Conservation (phyloP, 1,139 yeast genomes). For the Zhuliangozyma blackwelliae region DNA sequence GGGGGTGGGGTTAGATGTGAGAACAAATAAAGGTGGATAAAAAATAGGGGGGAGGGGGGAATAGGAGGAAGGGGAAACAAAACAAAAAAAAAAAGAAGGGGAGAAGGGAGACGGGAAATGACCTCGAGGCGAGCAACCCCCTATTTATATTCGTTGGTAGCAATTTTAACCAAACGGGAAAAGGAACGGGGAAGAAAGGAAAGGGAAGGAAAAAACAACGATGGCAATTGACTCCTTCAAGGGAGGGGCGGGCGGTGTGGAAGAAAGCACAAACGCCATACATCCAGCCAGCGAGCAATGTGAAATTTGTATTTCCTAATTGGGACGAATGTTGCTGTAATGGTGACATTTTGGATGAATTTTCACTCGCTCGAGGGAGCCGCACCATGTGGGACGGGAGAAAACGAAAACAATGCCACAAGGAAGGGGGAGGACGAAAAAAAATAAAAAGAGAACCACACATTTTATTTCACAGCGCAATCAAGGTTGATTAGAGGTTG, state of each 20-base stretch:
- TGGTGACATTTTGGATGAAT: constrained; percentile 1
- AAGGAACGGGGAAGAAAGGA: not conserved
- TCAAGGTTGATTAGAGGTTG: no score
- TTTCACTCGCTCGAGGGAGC: not conserved
- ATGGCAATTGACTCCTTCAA: not conserved
- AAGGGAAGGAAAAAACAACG: not conserved
- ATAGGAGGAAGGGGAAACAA: not conserved
- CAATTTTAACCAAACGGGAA: not conserved
- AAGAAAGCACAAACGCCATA: not conserved
- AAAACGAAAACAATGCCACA: no score
- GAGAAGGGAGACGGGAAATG: no score
- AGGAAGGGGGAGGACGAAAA: no score
- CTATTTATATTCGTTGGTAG: no score
- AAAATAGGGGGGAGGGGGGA: constrained; percentile 1
- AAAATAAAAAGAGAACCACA: no score
- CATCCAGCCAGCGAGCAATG: no score
- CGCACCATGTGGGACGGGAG: no score
- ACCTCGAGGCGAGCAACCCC: no score
- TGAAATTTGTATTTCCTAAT: constrained; percentile 1
- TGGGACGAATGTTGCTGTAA: not conserved
- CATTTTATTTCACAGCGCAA: no score
- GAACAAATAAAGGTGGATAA: constrained; percentile 2
- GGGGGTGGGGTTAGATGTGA: not conserved
- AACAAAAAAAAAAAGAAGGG: not conserved
- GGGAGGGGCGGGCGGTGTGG: not conserved